These are phyloP conservation scores for Vicia villosa DNA, from an alignment of 306 rosid species.

Conservation along the genomic window DNA sequence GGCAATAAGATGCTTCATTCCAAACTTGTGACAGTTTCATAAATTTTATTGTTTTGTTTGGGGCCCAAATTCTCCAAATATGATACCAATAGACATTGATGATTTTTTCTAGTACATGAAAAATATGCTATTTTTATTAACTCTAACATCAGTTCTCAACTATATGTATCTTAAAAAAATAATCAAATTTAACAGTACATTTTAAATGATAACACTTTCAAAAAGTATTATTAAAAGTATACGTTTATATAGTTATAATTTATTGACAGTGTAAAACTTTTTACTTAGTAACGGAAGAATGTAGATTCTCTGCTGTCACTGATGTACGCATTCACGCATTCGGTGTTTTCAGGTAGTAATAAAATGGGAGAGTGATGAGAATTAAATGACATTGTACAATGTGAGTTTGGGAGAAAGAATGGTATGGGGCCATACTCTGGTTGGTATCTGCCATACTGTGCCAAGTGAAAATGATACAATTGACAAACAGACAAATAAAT, in stretches of 20 bases:
- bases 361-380: neutral
- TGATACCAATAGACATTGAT: slow-evolving; percentile 4
- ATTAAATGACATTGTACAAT: slow-evolving; percentile 1
- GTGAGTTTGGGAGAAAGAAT: neutral
- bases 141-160: neutral
- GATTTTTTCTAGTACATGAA: neutral
- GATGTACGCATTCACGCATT: too few relatives aligned
- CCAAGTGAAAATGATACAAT: neutral
- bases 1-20: slow-evolving; percentile 43
- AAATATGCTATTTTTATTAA: neutral
- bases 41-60: slow-evolving; percentile 38
- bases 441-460: slow-evolving; percentile 1
- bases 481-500: neutral
- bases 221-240: too few relatives aligned
- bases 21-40: slow-evolving; percentile 37
- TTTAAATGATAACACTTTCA: too few relatives aligned
- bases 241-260: too few relatives aligned
- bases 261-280: too few relatives aligned
- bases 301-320: too few relatives aligned
- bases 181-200: too few relatives aligned
- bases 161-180: too few relatives aligned
- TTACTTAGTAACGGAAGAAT: too few relatives aligned
- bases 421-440: slow-evolving; percentile 8
- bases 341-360: neutral
- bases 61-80: slow-evolving; percentile 31